These are phyloP conservation scores for Colletotrichum chrysophilum DNA, from an alignment of 2,329 filamentous ascomycete genomes.

Conservation along the genomic window DNA sequence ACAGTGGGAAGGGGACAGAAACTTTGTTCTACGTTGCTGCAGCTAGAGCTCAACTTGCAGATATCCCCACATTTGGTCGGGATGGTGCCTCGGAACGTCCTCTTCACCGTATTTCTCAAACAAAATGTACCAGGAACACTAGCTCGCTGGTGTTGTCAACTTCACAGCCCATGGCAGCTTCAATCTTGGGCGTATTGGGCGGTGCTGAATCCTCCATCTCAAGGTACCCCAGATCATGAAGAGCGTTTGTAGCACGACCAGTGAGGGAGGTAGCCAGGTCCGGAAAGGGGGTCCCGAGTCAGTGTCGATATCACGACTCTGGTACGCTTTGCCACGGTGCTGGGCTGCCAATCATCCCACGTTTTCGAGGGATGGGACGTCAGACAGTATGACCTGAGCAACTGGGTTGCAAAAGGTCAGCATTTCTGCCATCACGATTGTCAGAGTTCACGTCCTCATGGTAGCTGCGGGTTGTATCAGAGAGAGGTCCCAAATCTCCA, in stretches of 20 bases:
- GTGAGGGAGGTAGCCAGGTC: background rate
- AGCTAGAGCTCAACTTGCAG: constrained; percentile 2
- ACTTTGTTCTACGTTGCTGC: background rate
- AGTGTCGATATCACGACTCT: background rate
- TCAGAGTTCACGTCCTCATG: background rate
- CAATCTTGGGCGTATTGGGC: background rate
- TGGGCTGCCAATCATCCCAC: background rate
- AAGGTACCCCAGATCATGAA: background rate
- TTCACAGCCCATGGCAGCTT: background rate
- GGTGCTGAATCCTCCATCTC: background rate
- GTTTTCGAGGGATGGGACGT: background rate
- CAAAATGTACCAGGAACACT: background rate
- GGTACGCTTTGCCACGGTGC: background rate
- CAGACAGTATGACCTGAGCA: constrained; percentile 1
- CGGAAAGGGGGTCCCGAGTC: background rate
- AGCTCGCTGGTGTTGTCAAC: background rate
- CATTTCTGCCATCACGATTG: background rate
- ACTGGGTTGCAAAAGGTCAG: background rate
- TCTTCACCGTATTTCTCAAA: background rate
- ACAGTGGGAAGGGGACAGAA: background rate
- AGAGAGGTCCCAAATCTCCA: background rate
- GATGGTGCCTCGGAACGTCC: background rate
- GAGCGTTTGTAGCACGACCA: background rate
- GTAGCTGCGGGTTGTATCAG: background rate
- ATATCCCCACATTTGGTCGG: constrained; percentile 26